Evolutionary conservation across 306 rosid genomes (phyloP).

Genomic region (Elaeagnus macrophylla): DNA sequence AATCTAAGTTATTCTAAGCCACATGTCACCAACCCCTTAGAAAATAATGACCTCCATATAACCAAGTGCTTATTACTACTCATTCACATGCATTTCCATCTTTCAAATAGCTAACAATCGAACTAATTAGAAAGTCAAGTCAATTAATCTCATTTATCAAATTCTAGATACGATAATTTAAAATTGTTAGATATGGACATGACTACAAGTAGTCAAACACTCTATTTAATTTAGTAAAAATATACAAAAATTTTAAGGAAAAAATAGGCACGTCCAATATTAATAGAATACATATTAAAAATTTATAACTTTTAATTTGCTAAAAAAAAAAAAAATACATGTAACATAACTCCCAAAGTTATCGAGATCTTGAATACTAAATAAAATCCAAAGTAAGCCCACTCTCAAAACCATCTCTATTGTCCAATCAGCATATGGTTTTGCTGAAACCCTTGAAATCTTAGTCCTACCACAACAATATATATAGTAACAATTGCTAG

Average conservation of each 20-base stretch:
- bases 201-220: no score
- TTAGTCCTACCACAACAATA: background rate
- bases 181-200: no score
- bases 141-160: background rate
- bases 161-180: no score
- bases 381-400: conserved; percentile 25
- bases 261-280: no score
- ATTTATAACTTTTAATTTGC: no score
- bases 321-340: no score
- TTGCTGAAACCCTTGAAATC: conserved; percentile 1
- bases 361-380: background rate
- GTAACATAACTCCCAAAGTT: no score
- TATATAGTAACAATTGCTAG: background rate
- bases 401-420: conserved; percentile 14
- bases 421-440: conserved; percentile 27
- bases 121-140: no score
- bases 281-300: no score
- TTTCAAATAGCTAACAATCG: background rate
- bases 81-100: conserved; percentile 7
- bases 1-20: no score
- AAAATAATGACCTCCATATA: no score
- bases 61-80: background rate
- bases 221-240: background rate
- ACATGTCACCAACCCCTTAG: no score
- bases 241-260: background rate